Percentiles rank a stretch among this genome's conserved stretches.
phyloP scores from a whole-genome alignment of 169 alveolate genomes.

The Cryptosporidium xiaoi region DNA sequence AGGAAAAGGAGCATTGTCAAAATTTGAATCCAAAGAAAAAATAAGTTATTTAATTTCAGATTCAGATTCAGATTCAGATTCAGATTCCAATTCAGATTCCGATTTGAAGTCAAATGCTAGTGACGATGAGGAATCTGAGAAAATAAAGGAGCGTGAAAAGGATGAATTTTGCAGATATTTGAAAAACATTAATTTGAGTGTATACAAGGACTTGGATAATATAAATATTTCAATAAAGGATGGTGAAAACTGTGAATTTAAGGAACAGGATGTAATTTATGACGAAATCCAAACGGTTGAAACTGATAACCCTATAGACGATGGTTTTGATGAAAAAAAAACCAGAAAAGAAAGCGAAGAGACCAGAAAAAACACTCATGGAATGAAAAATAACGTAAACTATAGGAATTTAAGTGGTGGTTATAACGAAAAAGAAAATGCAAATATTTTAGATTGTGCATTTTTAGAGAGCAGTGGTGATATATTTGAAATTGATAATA shows the following conservation, averaged over 20 bases:
- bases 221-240: too few relatives aligned
- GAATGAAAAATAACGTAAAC: background rate
- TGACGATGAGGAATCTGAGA: too few relatives aligned
- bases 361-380: slow-evolving; percentile 23
- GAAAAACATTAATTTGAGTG: too few relatives aligned
- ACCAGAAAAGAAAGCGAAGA: background rate
- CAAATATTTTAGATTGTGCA: too few relatives aligned
- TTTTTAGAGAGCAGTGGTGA: background rate
- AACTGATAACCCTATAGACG: background rate
- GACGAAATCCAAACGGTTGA: background rate
- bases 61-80: too few relatives aligned
- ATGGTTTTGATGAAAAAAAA: background rate
- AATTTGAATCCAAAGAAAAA: background rate
- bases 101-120: too few relatives aligned
- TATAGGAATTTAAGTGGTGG: background rate
- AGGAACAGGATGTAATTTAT: background rate
- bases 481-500: background rate
- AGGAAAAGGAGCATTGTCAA: slow-evolving; percentile 4
- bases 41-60: background rate
- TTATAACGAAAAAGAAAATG: background rate
- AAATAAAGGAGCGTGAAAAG: too few relatives aligned
- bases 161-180: too few relatives aligned
- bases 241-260: too few relatives aligned
- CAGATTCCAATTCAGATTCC: too few relatives aligned
- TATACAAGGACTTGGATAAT: too few relatives aligned